Evolutionary conservation across 148 eudicot species (phyloP).

Genomic region (Tetragonia tetragonoides): DNA sequence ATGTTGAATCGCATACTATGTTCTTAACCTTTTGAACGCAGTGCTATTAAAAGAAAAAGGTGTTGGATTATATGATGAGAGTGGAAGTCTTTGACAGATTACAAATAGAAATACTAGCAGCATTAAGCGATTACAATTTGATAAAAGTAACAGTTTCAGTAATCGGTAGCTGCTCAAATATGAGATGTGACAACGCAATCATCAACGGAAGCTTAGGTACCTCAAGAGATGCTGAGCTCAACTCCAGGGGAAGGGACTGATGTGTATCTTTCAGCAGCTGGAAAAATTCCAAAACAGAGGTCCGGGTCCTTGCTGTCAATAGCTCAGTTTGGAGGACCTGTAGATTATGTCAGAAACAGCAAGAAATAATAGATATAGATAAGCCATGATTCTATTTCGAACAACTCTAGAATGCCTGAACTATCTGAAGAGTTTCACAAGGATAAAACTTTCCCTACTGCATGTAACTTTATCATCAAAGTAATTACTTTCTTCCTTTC

Average conservation of each 20-base stretch:
- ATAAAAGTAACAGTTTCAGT: not conserved
- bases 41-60: conserved; percentile 35
- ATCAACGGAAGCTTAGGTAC: conserved; percentile 35
- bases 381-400: not conserved
- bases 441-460: not conserved
- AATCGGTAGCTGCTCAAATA: not conserved
- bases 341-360: conserved; percentile 24
- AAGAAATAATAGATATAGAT: not conserved
- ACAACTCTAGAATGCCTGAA: not conserved
- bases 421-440: not conserved
- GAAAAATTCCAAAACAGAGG: conserved; percentile 50
- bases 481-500: not conserved
- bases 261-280: conserved; percentile 60
- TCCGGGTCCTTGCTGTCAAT: conserved; percentile 46
- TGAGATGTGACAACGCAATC: not conserved
- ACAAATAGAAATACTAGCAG: not conserved
- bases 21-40: conserved; percentile 56
- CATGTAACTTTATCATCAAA: not conserved
- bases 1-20: conserved; percentile 41
- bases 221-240: conserved; percentile 66
- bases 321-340: conserved; percentile 81
- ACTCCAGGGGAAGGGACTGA: conserved; percentile 49
- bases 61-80: not conserved
- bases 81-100: not conserved
- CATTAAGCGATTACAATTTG: not conserved